A percentile compares a stretch with the other conserved stretches of the same genome.
These are phyloP conservation scores for Acarospora socialis DNA, from an alignment of 2,329 filamentous ascomycete species.

Conservation along the genomic window DNA sequence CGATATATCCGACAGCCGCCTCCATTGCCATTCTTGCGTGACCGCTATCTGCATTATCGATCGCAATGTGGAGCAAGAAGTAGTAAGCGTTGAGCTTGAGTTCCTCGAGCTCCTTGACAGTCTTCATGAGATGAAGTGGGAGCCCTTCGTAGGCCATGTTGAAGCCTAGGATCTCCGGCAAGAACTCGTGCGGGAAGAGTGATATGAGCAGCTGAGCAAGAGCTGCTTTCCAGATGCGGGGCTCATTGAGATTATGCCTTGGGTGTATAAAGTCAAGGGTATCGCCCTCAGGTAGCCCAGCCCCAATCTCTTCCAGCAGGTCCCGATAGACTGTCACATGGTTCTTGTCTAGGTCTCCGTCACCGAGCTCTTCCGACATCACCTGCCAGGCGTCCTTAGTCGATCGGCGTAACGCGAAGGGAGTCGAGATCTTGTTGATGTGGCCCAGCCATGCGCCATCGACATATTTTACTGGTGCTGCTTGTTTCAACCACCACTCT, in stretches of 20 bases:
- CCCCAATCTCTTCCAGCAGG: constrained; percentile 21
- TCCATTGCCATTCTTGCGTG: constrained; percentile 35
- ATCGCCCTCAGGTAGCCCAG: constrained; percentile 21
- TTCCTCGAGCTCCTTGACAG: constrained; percentile 30
- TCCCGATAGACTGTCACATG: constrained; percentile 31
- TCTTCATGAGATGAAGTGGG: constrained; percentile 26
- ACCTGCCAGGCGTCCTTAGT: constrained; percentile 35
- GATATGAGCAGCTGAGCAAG: constrained; percentile 34
- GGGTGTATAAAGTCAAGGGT: constrained; percentile 19
- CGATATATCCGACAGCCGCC: constrained; percentile 27
- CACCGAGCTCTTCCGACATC: constrained; percentile 37
- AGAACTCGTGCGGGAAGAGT: constrained; percentile 34
- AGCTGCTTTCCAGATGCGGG: constrained; percentile 29
- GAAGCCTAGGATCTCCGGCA: constrained; percentile 38
- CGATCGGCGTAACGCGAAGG: constrained; percentile 25
- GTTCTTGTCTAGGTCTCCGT: constrained; percentile 33
- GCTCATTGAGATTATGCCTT: constrained; percentile 17
- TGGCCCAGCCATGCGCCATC: constrained; percentile 37
- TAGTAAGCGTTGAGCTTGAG: constrained; percentile 32
- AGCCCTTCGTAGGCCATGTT: constrained; percentile 36
- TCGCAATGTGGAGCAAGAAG: constrained; percentile 37
- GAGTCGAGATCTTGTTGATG: constrained; percentile 31
- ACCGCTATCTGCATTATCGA: constrained; percentile 36
- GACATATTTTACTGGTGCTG: constrained; percentile 32
- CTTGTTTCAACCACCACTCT: constrained; percentile 27